Evolutionary conservation across 176 grass and related monocot species (phyloP).

Genomic region (Rhipidocladum racemiflorum): DNA sequence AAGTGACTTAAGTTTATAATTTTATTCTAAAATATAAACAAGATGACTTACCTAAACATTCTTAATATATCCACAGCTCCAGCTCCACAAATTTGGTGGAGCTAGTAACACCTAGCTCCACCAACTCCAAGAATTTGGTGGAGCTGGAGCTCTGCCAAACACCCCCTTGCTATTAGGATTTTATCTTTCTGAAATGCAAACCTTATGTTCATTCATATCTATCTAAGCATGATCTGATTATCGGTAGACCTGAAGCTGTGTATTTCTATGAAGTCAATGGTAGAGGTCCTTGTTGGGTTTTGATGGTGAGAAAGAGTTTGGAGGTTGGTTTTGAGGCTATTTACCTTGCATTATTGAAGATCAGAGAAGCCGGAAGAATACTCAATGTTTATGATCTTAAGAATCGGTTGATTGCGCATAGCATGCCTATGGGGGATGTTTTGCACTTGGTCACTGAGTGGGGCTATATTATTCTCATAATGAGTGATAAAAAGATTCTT

Average conservation of each 20-base stretch:
- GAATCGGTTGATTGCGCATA: conserved; percentile 90
- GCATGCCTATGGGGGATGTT: conserved; percentile 80
- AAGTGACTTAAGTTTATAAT: no score
- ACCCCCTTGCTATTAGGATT: neutral
- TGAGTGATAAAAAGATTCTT: conserved; percentile 77
- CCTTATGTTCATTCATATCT: conserved; percentile 8
- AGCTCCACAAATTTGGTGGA: no score
- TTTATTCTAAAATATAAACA: no score
- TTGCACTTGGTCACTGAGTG: conserved; percentile 85
- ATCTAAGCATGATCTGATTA: conserved; percentile 73
- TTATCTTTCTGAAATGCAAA: neutral
- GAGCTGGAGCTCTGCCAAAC: no score
- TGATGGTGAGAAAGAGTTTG: conserved; percentile 91
- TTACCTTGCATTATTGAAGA: conserved; percentile 85
- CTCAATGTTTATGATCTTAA: conserved; percentile 88
- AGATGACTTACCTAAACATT: no score
- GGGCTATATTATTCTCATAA: conserved; percentile 91
- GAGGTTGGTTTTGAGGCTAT: conserved; percentile 95
- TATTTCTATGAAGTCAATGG: conserved; percentile 96
- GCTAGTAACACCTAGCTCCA: no score
- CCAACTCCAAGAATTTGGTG: no score
- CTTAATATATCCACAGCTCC: no score
- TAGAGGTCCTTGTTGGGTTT: conserved; percentile 97
- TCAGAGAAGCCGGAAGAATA: conserved; percentile 68
- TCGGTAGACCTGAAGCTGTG: conserved; percentile 91